Evolutionary conservation across 1,139 yeast species (phyloP), one percentile per base, ranked within the genome.

Genomic region (Candida glucosophila): DNA sequence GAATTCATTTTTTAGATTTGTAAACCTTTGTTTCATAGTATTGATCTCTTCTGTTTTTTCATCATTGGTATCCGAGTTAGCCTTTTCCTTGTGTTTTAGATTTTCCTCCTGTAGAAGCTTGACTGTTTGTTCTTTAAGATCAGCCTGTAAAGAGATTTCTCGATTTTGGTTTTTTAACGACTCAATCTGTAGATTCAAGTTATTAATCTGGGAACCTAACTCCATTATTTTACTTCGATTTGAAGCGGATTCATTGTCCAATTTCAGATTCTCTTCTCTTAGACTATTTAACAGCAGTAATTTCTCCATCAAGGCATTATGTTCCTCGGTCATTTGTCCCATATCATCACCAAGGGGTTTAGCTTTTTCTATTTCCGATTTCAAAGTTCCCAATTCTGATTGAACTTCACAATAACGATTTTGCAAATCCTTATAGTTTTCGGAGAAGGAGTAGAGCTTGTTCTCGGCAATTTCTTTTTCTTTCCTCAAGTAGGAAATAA

Each of bases 381-480:
- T 65, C 2, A 61, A 41, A n/a, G 52, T 54, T 18, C 61, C 56
- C 12, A 73, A 44, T 34, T 73, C 79, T 17, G 55, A 36, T 24
- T 53, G 54, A 3, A 59, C 44, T 19, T 56, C 41, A 2, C 52
- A 52, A 17, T 71, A 40, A 22, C 61, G 62, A 29, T 63, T 67
- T 34, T 65, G 58, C 20, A 73, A 50, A 18, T 66, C 54, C 26
- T 56, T 55, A 26, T 58, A 57, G 39, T 77, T 85, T 34, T 69
- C 73, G 10, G 47, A 45, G 14, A 66, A 52, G 14, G 65, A 55
- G 7, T 66, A 64, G 15, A 72, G 57, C 39, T 76, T 79, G 12
- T 75, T 67, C 29, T 77, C 82, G 2, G 77, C 64, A 4, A 76
- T 61, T 35, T 85, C 95, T 45, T 80, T 81, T 40, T 83, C 94